Evolutionary conservation across 2,329 filamentous ascomycete species (phyloP).

Genomic region (Beauveria brongniartii): DNA sequence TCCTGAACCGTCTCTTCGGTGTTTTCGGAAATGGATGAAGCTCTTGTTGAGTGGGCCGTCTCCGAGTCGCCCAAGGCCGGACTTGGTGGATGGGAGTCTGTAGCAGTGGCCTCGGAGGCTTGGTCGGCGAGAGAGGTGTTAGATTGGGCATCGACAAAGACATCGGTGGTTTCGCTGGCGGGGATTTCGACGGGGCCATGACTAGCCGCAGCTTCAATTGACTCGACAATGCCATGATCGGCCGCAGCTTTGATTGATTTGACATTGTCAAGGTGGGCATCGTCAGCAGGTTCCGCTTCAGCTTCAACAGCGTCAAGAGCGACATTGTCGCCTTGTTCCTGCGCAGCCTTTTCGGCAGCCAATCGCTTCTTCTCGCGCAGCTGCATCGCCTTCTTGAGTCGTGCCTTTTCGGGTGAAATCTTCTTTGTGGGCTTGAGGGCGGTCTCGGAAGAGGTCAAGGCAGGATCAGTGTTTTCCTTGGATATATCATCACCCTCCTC

Average conservation of each 20-base stretch:
- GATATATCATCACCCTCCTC: slow-evolving; percentile 8
- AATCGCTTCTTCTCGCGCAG: slow-evolving; percentile 69
- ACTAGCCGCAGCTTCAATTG: slow-evolving; percentile 14
- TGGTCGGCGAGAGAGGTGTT: slow-evolving; percentile 36
- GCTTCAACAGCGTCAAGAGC: slow-evolving; percentile 17
- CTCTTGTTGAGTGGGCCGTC: slow-evolving; percentile 51
- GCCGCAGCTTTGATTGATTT: background rate
- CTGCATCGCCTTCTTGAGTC: slow-evolving; percentile 91
- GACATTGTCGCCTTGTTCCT: slow-evolving; percentile 18
- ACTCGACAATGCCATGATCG: background rate
- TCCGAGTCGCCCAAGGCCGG: slow-evolving; percentile 47
- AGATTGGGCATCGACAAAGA: slow-evolving; percentile 35
- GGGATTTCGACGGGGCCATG: slow-evolving; percentile 38
- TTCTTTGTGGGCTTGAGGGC: slow-evolving; percentile 36
- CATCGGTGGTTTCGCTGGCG: slow-evolving; percentile 30
- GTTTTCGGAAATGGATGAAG: slow-evolving; percentile 55
- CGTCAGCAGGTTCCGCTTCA: slow-evolving; percentile 12
- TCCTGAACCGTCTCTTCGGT: slow-evolving; percentile 50
- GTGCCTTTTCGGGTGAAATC: slow-evolving; percentile 81
- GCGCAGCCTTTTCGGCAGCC: slow-evolving; percentile 15
- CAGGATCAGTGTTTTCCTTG: slow-evolving; percentile 13
- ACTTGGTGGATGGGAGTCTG: slow-evolving; percentile 51
- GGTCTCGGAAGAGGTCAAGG: slow-evolving; percentile 23
- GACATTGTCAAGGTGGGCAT: background rate
- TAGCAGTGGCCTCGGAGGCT: slow-evolving; percentile 38